Evolutionary conservation across 1,139 yeast genomes (phyloP).

Genomic region (Geotrichum armillariae): DNA sequence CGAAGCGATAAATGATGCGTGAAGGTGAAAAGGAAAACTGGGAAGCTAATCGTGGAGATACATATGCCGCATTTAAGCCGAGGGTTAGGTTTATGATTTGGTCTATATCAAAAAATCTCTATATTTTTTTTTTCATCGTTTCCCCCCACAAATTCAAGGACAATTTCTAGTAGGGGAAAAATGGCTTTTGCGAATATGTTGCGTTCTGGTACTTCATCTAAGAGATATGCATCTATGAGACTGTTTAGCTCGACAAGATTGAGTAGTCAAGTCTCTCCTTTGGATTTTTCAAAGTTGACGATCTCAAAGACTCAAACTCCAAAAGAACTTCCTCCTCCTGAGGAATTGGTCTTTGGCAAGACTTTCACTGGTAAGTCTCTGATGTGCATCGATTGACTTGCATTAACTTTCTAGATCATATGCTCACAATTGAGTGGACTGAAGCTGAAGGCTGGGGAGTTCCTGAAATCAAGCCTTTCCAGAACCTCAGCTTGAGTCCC

Average conservation of each 20-base stretch:
- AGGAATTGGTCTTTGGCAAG: conserved; percentile 80
- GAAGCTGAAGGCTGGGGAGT: conserved; percentile 75
- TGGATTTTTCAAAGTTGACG: conserved; percentile 69
- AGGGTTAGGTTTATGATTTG: no score
- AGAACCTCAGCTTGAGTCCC: conserved; percentile 74
- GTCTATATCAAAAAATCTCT: no score
- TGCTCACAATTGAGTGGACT: conserved; percentile 86
- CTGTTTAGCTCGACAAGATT: conserved; percentile 10
- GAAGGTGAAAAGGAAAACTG: no score
- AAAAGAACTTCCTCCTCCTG: conserved; percentile 66
- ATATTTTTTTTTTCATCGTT: no score
- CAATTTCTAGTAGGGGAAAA: neutral
- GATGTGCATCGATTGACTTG: neutral
- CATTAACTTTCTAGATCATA: conserved; percentile 53
- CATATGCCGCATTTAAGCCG: no score
- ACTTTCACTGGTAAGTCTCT: conserved; percentile 56
- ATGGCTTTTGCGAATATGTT: neutral
- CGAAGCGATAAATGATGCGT: no score
- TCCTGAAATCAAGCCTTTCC: conserved; percentile 87
- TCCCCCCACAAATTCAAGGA: no score
- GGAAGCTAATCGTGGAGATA: no score
- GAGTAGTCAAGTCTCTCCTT: conserved; percentile 23
- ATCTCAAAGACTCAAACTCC: conserved; percentile 61
- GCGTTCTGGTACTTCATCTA: neutral
- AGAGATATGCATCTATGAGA: conserved; percentile 6